Conservation (phyloP, 2,329 filamentous ascomycete species). For the Furcasterigmium sp. region DNA sequence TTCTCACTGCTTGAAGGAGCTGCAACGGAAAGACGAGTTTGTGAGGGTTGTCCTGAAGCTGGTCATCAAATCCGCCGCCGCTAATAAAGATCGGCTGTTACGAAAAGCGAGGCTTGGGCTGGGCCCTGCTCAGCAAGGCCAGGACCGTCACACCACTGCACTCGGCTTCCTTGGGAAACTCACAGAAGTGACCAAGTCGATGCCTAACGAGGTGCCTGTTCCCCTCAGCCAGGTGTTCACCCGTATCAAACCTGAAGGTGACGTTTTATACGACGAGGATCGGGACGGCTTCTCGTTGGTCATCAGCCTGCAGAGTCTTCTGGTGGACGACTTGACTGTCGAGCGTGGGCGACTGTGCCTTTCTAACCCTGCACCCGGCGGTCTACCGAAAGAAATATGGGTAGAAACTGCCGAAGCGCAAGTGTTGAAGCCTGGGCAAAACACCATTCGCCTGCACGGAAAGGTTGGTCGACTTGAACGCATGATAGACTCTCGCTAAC, state of each 20-base stretch:
- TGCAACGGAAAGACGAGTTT: constrained; percentile 74
- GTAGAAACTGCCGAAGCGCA: constrained; percentile 42
- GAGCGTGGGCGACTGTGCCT: constrained; percentile 62
- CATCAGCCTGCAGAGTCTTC: constrained; percentile 64
- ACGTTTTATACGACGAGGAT: constrained; percentile 63
- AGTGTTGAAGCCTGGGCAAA: constrained; percentile 47
- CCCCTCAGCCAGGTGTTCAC: constrained; percentile 71
- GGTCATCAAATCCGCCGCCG: constrained; percentile 59
- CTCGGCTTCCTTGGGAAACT: constrained; percentile 43
- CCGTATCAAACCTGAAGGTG: constrained; percentile 60
- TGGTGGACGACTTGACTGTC: constrained; percentile 65
- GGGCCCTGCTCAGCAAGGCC: constrained; percentile 11
- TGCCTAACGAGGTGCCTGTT: constrained; percentile 57
- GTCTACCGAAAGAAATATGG: constrained; percentile 62
- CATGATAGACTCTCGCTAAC: background rate
- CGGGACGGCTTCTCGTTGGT: constrained; percentile 71
- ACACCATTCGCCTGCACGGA: constrained; percentile 27
- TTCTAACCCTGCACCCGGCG: constrained; percentile 41
- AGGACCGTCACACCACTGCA: constrained; percentile 30
- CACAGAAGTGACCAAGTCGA: constrained; percentile 34
- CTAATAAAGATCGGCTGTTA: constrained; percentile 43
- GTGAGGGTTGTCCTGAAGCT: constrained; percentile 71
- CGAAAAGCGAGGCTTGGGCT: constrained; percentile 22
- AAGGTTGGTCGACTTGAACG: constrained; percentile 20
- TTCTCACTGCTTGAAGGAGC: constrained; percentile 70